These are phyloP conservation scores for Zopfochytrium polystomum DNA, from an alignment of 371 early-diverging fungal genomes.

Conservation along the genomic window DNA sequence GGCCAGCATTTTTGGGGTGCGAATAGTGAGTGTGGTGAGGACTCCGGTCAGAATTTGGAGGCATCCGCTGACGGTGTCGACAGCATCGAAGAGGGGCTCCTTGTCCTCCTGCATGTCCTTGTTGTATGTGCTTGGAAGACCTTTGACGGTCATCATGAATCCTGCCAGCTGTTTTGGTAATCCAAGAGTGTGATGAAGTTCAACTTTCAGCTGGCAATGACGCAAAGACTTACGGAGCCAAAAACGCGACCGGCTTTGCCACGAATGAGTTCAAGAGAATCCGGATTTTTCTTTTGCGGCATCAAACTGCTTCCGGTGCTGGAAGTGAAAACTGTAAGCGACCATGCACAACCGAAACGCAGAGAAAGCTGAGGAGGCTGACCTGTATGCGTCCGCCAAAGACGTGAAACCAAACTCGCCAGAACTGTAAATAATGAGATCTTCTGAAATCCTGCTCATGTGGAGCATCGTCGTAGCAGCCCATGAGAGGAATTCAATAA, in stretches of 20 bases:
- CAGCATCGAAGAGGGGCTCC: conserved; percentile 94
- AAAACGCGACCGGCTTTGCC: conserved; percentile 95
- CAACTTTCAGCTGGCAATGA: not conserved
- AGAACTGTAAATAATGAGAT: conserved; percentile 88
- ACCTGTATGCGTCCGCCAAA: conserved; percentile 89
- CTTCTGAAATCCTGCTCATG: conserved; percentile 88
- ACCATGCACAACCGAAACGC: not conserved
- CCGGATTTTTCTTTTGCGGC: conserved; percentile 99
- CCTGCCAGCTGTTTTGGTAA: conserved; percentile 66
- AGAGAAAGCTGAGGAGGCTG: not conserved
- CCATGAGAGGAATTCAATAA: conserved; percentile 94
- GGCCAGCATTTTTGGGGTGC: conserved; percentile 66
- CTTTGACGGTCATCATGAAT: conserved; percentile 96
- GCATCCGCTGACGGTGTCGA: conserved; percentile 81
- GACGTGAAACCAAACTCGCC: conserved; percentile 91
- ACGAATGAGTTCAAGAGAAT: conserved; percentile 90
- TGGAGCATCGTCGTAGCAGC: conserved; percentile 84
- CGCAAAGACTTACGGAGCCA: conserved; percentile 63
- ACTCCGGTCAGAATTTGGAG: conserved; percentile 89
- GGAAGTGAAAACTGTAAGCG: not conserved
- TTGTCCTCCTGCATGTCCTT: conserved; percentile 98
- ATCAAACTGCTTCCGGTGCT: conserved; percentile 96
- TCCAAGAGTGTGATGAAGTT: not conserved
- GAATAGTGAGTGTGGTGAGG: conserved; percentile 79
- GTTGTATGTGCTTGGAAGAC: conserved; percentile 95